Percentiles rank a stretch among this genome's conserved stretches.
Evolutionary conservation across 2,329 filamentous ascomycete species (phyloP).

Genomic region (Claviceps digitariae): DNA sequence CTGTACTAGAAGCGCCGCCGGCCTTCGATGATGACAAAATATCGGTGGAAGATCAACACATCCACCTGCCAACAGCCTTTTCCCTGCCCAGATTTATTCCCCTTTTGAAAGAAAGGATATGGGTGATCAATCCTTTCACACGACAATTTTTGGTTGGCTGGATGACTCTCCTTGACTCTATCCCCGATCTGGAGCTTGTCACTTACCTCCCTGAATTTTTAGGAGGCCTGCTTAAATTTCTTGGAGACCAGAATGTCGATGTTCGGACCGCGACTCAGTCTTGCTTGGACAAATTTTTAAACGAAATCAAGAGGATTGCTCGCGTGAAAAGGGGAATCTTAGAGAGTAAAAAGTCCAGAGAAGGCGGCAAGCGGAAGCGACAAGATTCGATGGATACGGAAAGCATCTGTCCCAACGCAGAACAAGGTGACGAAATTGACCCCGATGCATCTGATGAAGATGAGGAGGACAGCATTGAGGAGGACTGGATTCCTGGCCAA

Average conservation of each 20-base stretch:
- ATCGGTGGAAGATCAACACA: conserved; percentile 30
- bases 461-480: conserved; percentile 54
- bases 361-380: conserved; percentile 53
- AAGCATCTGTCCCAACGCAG: conserved; percentile 43
- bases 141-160: conserved; percentile 91
- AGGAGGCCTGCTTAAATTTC: conserved; percentile 75
- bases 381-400: conserved; percentile 56
- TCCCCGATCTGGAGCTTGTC: conserved; percentile 90
- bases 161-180: conserved; percentile 90
- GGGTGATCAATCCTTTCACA: conserved; percentile 88
- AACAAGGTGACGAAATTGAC: conserved; percentile 47
- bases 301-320: conserved; percentile 89
- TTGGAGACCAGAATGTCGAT: conserved; percentile 82
- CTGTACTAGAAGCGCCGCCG: conserved; percentile 55
- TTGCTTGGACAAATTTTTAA: conserved; percentile 78
- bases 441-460: conserved; percentile 45
- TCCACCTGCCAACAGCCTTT: conserved; percentile 67
- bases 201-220: conserved; percentile 86
- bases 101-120: conserved; percentile 83
- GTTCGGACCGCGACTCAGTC: conserved; percentile 89
- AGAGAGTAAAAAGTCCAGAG: conserved; percentile 64
- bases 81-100: conserved; percentile 86
- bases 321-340: conserved; percentile 83
- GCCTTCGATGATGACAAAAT: conserved; percentile 30
- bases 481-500: conserved; percentile 94